A percentile compares a stretch with the other conserved stretches of the same genome.
Evolutionary conservation across 768 basidiomycete genomes (phyloP).

Genomic region (Tulasnella calospora): DNA sequence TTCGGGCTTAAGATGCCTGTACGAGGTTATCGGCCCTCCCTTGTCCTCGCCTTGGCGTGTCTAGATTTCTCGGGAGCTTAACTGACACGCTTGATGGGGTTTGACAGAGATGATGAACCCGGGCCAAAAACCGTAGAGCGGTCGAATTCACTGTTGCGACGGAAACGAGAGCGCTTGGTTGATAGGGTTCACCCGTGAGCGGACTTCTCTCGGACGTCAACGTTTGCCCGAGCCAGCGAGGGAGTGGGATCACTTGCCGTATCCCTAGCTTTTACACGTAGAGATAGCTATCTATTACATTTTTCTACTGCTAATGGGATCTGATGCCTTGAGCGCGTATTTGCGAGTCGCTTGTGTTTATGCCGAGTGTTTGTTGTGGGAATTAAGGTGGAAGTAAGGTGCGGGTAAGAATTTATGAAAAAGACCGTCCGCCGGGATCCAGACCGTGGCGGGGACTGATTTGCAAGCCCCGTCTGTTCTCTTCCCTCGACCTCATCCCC

Average conservation of each 20-base stretch:
- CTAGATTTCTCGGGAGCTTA: not conserved
- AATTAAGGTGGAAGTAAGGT: not conserved
- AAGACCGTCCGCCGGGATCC: not conserved
- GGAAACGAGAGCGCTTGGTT: not conserved
- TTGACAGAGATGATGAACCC: conserved; percentile 24
- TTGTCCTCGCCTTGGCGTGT: not conserved
- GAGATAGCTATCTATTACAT: not conserved
- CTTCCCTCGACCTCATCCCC: not conserved
- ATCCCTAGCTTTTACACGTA: not conserved
- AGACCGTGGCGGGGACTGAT: conserved; percentile 3
- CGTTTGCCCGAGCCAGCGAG: not conserved
- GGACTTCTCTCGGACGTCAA: not conserved
- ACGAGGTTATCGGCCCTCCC: not conserved
- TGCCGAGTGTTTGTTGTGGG: not conserved
- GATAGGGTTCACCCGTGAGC: not conserved
- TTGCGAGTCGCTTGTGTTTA: not conserved
- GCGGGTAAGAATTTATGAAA: not conserved
- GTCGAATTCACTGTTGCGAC: not conserved
- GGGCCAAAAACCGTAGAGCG: conserved; percentile 1
- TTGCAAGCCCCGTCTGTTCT: not conserved
- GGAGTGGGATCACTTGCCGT: not conserved
- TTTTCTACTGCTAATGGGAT: not conserved
- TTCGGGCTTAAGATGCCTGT: not conserved
- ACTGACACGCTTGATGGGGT: not conserved
- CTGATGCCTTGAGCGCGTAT: not conserved